Conservation (phyloP, 495 filamentous ascomycete species). For the Hyphodiscus hymeniophilus region DNA sequence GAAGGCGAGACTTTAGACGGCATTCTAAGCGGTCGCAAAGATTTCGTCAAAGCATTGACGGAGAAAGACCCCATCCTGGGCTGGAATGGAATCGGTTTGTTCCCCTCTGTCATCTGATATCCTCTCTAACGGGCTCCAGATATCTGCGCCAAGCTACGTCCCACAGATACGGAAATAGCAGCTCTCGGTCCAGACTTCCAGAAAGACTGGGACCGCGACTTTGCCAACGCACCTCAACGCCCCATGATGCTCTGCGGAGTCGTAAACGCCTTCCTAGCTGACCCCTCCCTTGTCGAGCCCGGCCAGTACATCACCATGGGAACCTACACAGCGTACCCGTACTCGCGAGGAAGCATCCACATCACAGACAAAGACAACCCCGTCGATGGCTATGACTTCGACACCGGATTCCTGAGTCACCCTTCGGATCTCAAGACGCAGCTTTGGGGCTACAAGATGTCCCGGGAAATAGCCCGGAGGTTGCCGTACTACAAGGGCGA, state of each 20-base stretch:
- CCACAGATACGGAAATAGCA: conserved; percentile 31
- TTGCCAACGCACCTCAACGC: conserved; percentile 25
- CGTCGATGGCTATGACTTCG: conserved; percentile 29
- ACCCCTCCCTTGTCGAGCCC: conserved; percentile 31
- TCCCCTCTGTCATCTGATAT: not conserved
- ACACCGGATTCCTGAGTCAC: conserved; percentile 26
- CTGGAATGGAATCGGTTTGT: conserved; percentile 31
- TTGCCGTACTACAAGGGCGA: conserved; percentile 46
- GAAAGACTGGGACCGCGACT: conserved; percentile 36
- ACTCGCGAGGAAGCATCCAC: conserved; percentile 51
- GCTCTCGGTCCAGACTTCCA: conserved; percentile 34
- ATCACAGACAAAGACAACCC: conserved; percentile 37
- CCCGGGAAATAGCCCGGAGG: conserved; percentile 47
- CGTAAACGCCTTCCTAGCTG: conserved; percentile 33
- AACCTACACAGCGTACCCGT: conserved; percentile 38
- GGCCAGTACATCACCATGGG: conserved; percentile 34
- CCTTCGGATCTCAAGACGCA: conserved; percentile 25
- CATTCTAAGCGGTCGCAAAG: conserved; percentile 24
- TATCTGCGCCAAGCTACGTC: conserved; percentile 33
- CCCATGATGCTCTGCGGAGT: conserved; percentile 30
- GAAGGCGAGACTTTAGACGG: conserved; percentile 21
- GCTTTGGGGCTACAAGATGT: conserved; percentile 39
- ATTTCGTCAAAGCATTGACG: conserved; percentile 20
- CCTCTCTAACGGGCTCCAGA: conserved; percentile 23
- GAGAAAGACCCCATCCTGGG: conserved; percentile 25